These are phyloP conservation scores for Trichodelitschia bisporula DNA, from an alignment of 495 filamentous ascomycete species.

Conservation along the genomic window DNA sequence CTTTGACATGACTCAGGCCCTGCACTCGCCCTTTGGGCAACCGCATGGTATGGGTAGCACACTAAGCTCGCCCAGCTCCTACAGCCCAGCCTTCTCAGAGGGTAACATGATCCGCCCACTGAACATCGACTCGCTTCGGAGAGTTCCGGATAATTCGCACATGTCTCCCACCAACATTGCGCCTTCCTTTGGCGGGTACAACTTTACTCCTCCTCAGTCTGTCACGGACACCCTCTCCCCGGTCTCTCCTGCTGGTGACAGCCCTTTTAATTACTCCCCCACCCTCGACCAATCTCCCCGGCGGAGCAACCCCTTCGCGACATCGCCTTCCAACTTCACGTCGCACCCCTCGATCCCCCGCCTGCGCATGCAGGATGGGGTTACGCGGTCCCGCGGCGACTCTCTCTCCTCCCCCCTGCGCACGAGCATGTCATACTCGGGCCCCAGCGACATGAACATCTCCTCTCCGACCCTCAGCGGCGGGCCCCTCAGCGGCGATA, in stretches of 20 bases:
- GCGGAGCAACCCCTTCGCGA: slow-evolving; percentile 12
- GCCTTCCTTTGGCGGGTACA: slow-evolving; percentile 34
- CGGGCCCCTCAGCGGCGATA: too few relatives aligned
- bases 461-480: too few relatives aligned
- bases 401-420: slow-evolving; percentile 14
- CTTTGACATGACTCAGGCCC: slow-evolving; percentile 76
- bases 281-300: slow-evolving; percentile 5
- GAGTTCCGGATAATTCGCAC: slow-evolving; percentile 24
- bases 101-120: slow-evolving; percentile 30
- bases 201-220: slow-evolving; percentile 26
- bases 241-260: slow-evolving; percentile 8
- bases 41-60: slow-evolving; percentile 23
- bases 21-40: slow-evolving; percentile 41
- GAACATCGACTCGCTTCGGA: slow-evolving; percentile 32
- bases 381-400: slow-evolving; percentile 7
- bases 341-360: slow-evolving; percentile 13
- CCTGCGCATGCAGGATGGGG: slow-evolving; percentile 9
- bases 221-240: slow-evolving; percentile 17
- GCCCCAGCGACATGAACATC: slow-evolving; percentile 4
- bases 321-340: slow-evolving; percentile 6
- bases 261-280: slow-evolving; percentile 11
- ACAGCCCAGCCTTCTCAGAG: slow-evolving; percentile 23
- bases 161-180: slow-evolving; percentile 35
- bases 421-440: slow-evolving; percentile 16
- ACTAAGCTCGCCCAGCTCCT: slow-evolving; percentile 26